Percentiles rank a stretch among this genome's conserved stretches.
Evolutionary conservation across 1,284 basidiomycete species (phyloP).

Genomic region (Wallemia mellicola): DNA sequence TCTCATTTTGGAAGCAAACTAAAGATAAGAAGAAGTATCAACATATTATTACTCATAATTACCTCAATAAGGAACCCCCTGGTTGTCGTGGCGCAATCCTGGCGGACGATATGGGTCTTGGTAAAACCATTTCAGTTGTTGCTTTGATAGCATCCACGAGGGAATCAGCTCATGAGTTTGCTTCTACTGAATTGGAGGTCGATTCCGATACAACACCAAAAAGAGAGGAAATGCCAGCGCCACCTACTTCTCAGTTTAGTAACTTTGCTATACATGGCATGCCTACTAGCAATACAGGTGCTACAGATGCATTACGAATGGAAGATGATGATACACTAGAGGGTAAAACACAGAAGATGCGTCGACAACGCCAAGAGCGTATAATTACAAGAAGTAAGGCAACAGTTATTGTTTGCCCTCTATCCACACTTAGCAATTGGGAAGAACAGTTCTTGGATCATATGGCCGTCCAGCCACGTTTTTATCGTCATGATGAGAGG

Average conservation of each 20-base stretch:
- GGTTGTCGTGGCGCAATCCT: constrained; percentile 72
- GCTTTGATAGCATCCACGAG: constrained; percentile 71
- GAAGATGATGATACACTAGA: not conserved
- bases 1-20: constrained; percentile 5
- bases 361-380: not conserved
- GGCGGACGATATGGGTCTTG: constrained; percentile 93
- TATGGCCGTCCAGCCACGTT: constrained; percentile 3
- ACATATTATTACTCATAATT: constrained; percentile 59
- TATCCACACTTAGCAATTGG: constrained; percentile 23
- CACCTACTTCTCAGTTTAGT: constrained; percentile 1
- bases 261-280: not conserved
- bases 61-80: constrained; percentile 31
- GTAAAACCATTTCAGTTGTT: constrained; percentile 79
- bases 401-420: not conserved
- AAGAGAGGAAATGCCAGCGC: constrained; percentile 4
- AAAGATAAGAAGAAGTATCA: constrained; percentile 24
- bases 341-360: not conserved
- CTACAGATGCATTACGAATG: not conserved
- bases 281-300: not conserved
- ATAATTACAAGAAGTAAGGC: not conserved
- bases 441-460: constrained; percentile 94
- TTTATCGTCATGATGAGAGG: not conserved
- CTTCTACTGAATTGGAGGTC: constrained; percentile 10
- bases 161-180: constrained; percentile 35
- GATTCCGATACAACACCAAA: constrained; percentile 7